Base-by-base conservation (phyloP, 495 filamentous ascomycete species). In the Cercophora samala region DNA sequence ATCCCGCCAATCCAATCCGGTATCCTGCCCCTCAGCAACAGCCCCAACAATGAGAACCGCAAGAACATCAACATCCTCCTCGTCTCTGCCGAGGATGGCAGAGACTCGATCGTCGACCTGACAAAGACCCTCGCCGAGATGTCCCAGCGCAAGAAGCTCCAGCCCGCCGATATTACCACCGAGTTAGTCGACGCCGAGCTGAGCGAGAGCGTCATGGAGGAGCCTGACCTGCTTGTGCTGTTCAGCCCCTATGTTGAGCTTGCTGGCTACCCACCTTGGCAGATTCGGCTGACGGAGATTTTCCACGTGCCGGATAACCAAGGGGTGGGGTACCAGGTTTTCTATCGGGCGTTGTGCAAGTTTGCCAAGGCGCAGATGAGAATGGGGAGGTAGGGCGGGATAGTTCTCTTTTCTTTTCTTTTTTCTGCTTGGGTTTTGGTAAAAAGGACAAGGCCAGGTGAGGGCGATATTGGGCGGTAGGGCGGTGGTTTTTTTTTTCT, bases 261-360 rank as follows among this genome's bases (percentile, higher is more conserved):
- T 58, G 89, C 91, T 62, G 94, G 94, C 8, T 99, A 97, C 77
- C 95, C 95, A 25, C 95, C 95, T 1, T 99, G 95, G 95, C 95
- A 97, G 77, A 83, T 97, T 58, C 84, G 95, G 46, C 79, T 99
- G 68, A 97, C 94, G 1, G 95, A 99, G 83, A 97, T 99, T 66
- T 97, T 91, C 75, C 84, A 89, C 70, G 81, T 89, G 18, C 83
- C 82, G 66, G 90, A 93, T 70, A 89, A 91, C 75, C 79, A 84
- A 32, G 88, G 87, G 0, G 94, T 98, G 18, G 93, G 91, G 63
- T 99, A 99, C 77, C 93, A 97, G 74, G 89, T 96, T 11, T 99
- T 98, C 73, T 84, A 97, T 62, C 79, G 90, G 53, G 93, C 88
- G 1, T 76, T 99, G 72, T 88, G 91, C 77, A 91, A 89, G 64